Evolutionary conservation across 495 filamentous ascomycete species (phyloP), one percentile per base, ranked within the genome.

Genomic region (Neurospora sp.): DNA sequence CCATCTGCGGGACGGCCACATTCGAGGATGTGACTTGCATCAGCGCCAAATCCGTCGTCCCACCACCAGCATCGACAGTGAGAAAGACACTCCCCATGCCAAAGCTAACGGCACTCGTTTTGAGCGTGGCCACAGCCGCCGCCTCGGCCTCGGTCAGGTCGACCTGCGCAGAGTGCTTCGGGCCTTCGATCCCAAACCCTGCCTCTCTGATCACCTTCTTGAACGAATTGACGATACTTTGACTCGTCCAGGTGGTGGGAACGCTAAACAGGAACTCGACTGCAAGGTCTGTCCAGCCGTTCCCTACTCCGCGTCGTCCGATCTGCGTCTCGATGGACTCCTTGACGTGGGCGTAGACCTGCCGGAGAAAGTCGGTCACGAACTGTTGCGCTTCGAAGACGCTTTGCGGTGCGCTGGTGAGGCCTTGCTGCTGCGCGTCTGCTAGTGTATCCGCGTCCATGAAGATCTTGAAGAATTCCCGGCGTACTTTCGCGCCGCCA

Each of bases 141-240:
- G 90, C 90, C 78, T 92, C 90, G 5, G 90, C 89, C 77, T 92
- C 90, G 0, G 90, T 92, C 18, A 92, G 78, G n/a, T 88, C 88
- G 54, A 92, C 88, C n/a, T 75, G 78, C 2, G 86, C 86, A 6
- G 79, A 80, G 78, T 90, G 87, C 20, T 79, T 79, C 0, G 73
- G 71, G 3, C 82, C 81, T 44, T 84, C 83, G 5, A 75, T 75
- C 9, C 86, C 86, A 76, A 88, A 88, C 4, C 90, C 88, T 5
- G 88, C 87, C 5, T 78, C 75, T 23, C 80, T 70, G 31, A 91
- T 84, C 35, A 89, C 83, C 9, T 72, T 74, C 74, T 85, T 83
- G 71, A 88, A 91, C 72, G 85, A 80, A 76, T 89, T 87, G 62
- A 92, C 85, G 71, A 88, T 88, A 3, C 84, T 81, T 39, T 85